Conservation (phyloP, 1,139 yeast species). For the Protomyces gravidus region DNA sequence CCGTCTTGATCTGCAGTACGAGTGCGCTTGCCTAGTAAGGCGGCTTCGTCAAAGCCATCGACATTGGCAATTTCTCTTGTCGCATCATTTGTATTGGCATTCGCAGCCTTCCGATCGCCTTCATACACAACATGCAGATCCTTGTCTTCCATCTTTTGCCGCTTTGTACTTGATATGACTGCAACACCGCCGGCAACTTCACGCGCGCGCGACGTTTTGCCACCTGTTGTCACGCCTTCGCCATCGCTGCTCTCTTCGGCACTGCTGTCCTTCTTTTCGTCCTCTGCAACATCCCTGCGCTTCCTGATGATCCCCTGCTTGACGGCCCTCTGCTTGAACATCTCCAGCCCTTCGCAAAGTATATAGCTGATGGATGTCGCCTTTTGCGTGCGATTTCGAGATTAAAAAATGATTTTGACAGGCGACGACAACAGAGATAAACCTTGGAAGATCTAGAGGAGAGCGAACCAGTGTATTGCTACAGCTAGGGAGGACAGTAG, state of each 20-base stretch:
- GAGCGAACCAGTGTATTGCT: background rate
- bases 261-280: background rate
- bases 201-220: background rate
- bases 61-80: constrained; percentile 19
- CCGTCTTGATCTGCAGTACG: constrained; percentile 37
- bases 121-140: constrained; percentile 2
- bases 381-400: no score
- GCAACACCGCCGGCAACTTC: background rate
- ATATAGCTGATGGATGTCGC: no score
- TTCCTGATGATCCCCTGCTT: background rate
- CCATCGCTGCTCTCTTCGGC: background rate
- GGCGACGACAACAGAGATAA: background rate
- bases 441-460: no score
- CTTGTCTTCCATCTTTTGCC: background rate
- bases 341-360: background rate
- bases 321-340: background rate
- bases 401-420: no score
- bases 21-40: constrained; percentile 16
- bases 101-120: constrained; percentile 5
- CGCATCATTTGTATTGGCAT: constrained; percentile 17
- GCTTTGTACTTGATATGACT: background rate
- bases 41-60: constrained; percentile 29
- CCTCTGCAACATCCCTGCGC: background rate
- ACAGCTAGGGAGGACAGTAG: no score
- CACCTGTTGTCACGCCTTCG: background rate